A percentile compares a stretch with the other conserved stretches of the same genome.
Evolutionary conservation across 345 rosid species (phyloP).

Genomic region (Acer negundo): DNA sequence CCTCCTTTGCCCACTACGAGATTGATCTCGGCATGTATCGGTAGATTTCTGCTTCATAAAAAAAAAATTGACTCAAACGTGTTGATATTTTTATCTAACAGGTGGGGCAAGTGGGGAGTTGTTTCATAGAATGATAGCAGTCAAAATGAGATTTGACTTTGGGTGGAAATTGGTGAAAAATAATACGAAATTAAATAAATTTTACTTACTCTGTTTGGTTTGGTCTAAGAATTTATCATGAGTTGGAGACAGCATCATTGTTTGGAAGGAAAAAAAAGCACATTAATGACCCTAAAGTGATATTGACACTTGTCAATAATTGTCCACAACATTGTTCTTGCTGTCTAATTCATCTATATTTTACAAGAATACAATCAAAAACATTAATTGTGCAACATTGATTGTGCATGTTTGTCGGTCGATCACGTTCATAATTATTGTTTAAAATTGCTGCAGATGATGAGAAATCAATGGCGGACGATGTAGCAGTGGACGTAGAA

Average conservation of each 20-base stretch:
- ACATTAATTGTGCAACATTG: neutral
- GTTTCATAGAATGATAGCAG: neutral
- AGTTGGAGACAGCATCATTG: neutral
- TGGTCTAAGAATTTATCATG: neutral
- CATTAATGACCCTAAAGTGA: neutral
- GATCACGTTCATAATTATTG: too few relatives aligned
- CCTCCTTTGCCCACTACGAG: too few relatives aligned
- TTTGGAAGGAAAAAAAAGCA: neutral
- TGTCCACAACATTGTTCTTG: neutral
- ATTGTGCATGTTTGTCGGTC: too few relatives aligned
- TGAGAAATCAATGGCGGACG: constrained; percentile 79
- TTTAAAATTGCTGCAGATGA: constrained; percentile 35
- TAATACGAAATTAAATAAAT: neutral
- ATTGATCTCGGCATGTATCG: too few relatives aligned
- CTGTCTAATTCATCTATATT: neutral
- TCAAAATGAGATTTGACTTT: neutral
- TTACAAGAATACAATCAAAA: neutral
- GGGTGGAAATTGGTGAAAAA: neutral
- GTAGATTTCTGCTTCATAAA: too few relatives aligned
- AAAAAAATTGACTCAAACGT: too few relatives aligned
- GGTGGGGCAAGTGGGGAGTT: neutral
- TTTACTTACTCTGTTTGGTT: neutral
- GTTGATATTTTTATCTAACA: too few relatives aligned
- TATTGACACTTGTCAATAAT: neutral
- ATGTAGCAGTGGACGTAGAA: constrained; percentile 67